These are phyloP conservation scores for Boletus pseudopeckii DNA, from an alignment of 768 basidiomycete species.

Conservation along the genomic window DNA sequence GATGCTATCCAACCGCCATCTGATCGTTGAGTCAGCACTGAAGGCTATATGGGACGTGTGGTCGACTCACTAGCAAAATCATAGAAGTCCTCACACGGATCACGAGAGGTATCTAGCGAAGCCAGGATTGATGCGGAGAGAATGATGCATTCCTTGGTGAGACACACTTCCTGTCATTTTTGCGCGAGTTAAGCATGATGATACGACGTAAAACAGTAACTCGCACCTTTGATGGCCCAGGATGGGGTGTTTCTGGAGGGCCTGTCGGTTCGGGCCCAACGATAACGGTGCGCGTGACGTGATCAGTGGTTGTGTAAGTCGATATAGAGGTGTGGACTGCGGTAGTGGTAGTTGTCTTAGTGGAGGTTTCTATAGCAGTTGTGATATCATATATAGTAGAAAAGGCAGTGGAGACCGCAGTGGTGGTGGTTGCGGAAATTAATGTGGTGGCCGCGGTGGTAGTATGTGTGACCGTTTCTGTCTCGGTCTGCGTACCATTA, in stretches of 20 bases:
- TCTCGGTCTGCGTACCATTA: slow-evolving; percentile 35
- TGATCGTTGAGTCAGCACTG: slow-evolving; percentile 28
- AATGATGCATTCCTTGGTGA: slow-evolving; percentile 75
- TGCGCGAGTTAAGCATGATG: slow-evolving; percentile 2
- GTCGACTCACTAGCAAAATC: slow-evolving; percentile 77
- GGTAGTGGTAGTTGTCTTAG: slow-evolving; percentile 37
- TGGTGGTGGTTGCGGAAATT: slow-evolving; percentile 31
- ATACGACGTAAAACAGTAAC: neutral
- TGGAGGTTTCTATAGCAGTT: slow-evolving; percentile 41
- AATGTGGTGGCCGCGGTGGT: slow-evolving; percentile 30
- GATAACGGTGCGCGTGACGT: slow-evolving; percentile 40
- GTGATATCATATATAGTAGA: slow-evolving; percentile 33
- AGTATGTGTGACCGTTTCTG: slow-evolving; percentile 32
- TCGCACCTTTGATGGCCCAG: slow-evolving; percentile 52
- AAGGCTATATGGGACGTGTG: neutral
- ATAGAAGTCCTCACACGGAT: slow-evolving; percentile 97
- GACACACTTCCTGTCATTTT: slow-evolving; percentile 56
- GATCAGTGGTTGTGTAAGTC: slow-evolving; percentile 38
- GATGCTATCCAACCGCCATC: slow-evolving; percentile 85
- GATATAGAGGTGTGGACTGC: slow-evolving; percentile 36
- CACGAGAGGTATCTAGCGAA: slow-evolving; percentile 72
- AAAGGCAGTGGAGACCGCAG: slow-evolving; percentile 33
- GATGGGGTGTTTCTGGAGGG: slow-evolving; percentile 53
- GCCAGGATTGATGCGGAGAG: slow-evolving; percentile 81
- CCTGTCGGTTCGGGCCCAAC: slow-evolving; percentile 37